Percentiles rank a stretch among this genome's conserved stretches.
phyloP scores from a whole-genome alignment of 2,329 filamentous ascomycete species.

The Phialemonium atrogriseum region DNA sequence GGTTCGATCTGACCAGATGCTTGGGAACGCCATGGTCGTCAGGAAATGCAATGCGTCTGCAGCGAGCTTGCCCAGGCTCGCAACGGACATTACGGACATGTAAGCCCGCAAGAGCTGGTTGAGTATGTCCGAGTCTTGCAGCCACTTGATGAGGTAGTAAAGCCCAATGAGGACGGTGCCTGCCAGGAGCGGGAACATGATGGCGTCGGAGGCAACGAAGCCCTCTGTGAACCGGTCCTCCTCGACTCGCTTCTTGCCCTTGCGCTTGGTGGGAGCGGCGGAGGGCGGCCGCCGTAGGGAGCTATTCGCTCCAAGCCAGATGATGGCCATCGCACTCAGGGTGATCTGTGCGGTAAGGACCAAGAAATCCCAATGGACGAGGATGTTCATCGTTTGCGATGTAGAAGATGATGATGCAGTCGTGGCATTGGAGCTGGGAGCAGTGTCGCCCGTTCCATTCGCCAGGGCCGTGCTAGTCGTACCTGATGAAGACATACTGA shows the following conservation, averaged over 20 bases:
- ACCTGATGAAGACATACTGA: no score
- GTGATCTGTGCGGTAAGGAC: conserved; percentile 40
- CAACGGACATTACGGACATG: conserved; percentile 72
- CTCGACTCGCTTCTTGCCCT: conserved; percentile 29
- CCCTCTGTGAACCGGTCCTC: conserved; percentile 51
- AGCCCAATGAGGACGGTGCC: conserved; percentile 61
- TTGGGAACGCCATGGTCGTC: conserved; percentile 65
- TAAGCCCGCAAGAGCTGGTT: conserved; percentile 80
- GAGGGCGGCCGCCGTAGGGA: conserved; percentile 77
- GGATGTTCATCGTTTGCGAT: no score
- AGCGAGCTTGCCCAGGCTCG: conserved; percentile 64
- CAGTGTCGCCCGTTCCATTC: no score
- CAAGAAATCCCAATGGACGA: conserved; percentile 32
- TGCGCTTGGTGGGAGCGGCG: conserved; percentile 51
- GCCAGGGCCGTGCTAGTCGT: no score
- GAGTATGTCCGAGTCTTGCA: conserved; percentile 71
- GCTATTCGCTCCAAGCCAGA: conserved; percentile 79
- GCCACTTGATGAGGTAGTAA: conserved; percentile 84
- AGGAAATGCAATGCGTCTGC: conserved; percentile 61
- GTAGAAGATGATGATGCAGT: no score
- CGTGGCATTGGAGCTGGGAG: no score
- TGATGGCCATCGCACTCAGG: conserved; percentile 67
- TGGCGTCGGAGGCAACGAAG: conserved; percentile 67
- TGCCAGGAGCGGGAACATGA: conserved; percentile 76
- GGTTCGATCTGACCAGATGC: conserved; percentile 47